phyloP scores from a whole-genome alignment of 2,329 filamentous ascomycete genomes.

The Ophiosphaerella korrae region DNA sequence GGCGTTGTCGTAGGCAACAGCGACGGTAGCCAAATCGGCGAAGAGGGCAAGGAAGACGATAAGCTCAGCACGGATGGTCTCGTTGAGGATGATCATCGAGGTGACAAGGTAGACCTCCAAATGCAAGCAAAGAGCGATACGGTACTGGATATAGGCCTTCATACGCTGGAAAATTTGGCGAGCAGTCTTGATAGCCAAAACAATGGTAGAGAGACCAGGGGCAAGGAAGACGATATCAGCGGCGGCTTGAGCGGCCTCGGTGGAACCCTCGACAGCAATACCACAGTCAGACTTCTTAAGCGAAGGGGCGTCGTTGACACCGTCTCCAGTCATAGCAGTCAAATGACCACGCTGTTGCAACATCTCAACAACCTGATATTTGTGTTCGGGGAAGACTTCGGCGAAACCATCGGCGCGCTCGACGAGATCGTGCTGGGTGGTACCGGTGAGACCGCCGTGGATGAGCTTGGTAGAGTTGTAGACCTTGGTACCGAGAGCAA shows the following conservation, averaged over 20 bases:
- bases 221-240: constrained; percentile 78
- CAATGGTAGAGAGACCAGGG: constrained; percentile 72
- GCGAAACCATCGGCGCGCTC: constrained; percentile 76
- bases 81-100: constrained; percentile 80
- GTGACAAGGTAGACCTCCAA: constrained; percentile 77
- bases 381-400: constrained; percentile 77
- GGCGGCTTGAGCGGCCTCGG: constrained; percentile 73
- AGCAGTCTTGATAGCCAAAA: constrained; percentile 74
- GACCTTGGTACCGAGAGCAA: constrained; percentile 78
- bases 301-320: constrained; percentile 74
- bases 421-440: constrained; percentile 75
- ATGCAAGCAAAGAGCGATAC: constrained; percentile 75
- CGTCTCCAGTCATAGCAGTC: constrained; percentile 78
- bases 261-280: constrained; percentile 74
- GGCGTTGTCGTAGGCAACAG: constrained; percentile 79
- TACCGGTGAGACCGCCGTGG: constrained; percentile 74
- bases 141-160: constrained; percentile 79
- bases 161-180: constrained; percentile 79
- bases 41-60: constrained; percentile 82
- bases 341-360: constrained; percentile 74
- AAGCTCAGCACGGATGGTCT: constrained; percentile 73
- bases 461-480: constrained; percentile 81
- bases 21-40: constrained; percentile 78
- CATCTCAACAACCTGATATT: constrained; percentile 78
- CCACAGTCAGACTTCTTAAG: constrained; percentile 77